Evolutionary conservation across 176 grass and related monocot genomes (phyloP).

Genomic region (Aechmea fasciata): DNA sequence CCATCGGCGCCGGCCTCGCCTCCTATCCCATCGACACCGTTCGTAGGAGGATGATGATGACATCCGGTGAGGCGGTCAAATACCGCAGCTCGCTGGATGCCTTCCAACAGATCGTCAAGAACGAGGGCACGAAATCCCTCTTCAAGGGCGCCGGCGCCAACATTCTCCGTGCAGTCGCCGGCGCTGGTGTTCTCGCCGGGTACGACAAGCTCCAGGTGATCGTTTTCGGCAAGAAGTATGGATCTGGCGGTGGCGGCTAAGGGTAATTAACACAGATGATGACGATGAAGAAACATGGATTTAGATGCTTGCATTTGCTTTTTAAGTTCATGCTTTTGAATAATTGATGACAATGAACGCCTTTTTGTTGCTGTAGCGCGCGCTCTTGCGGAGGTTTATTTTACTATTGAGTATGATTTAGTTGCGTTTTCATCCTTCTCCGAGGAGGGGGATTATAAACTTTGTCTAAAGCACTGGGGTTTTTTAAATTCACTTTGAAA

Average conservation of each 20-base stretch:
- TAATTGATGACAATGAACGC: neutral
- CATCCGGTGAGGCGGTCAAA: constrained; percentile 1
- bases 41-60: too few relatives aligned
- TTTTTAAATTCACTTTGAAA: too few relatives aligned
- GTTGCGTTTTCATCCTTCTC: too few relatives aligned
- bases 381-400: too few relatives aligned
- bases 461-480: too few relatives aligned
- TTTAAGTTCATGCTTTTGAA: neutral
- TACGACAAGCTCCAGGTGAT: constrained; percentile 9
- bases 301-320: neutral
- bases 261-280: neutral
- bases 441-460: too few relatives aligned
- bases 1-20: constrained; percentile 2
- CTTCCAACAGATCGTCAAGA: constrained; percentile 1
- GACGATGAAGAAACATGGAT: neutral
- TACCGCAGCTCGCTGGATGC: constrained; percentile 1
- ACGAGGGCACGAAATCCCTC: neutral
- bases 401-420: too few relatives aligned
- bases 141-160: too few relatives aligned
- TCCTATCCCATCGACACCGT: constrained; percentile 1
- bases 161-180: neutral
- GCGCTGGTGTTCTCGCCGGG: constrained; percentile 5
- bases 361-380: too few relatives aligned
- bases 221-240: constrained; percentile 2
- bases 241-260: constrained; percentile 6